These are phyloP conservation scores for Curvularia lunata DNA, from an alignment of 2,329 filamentous ascomycete genomes.

Conservation along the genomic window DNA sequence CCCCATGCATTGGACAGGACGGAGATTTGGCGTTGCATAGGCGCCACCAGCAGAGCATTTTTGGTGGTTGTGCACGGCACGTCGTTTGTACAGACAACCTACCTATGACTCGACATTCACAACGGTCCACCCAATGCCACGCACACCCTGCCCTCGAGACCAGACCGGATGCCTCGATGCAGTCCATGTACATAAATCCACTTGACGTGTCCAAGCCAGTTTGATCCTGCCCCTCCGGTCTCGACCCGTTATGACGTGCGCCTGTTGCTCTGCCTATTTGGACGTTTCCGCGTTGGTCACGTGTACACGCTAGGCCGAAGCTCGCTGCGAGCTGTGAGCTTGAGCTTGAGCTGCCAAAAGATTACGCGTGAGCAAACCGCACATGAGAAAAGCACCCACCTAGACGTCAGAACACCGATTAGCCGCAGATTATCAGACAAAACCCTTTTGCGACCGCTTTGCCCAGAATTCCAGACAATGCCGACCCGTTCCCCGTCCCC, in stretches of 20 bases:
- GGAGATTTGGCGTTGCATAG: not conserved
- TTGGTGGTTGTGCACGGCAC: not conserved
- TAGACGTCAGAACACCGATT: not conserved
- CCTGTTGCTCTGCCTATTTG: conserved; percentile 9
- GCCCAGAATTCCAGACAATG: conserved; percentile 12
- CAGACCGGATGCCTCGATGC: not conserved
- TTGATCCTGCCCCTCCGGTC: not conserved
- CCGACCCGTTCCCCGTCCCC: conserved; percentile 37
- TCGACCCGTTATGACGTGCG: not conserved
- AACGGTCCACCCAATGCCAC: conserved; percentile 1
- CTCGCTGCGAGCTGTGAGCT: conserved; percentile 3
- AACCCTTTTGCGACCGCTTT: not conserved
- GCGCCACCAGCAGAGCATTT: not conserved
- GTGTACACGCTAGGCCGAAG: conserved; percentile 19
- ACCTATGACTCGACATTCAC: not conserved
- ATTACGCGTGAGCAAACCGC: conserved; percentile 20
- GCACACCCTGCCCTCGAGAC: not conserved
- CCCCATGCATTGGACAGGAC: not conserved
- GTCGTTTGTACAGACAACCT: not conserved
- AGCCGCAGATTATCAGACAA: not conserved
- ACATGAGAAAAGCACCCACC: not conserved
- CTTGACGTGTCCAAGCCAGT: not conserved
- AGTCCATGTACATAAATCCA: not conserved
- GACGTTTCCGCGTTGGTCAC: conserved; percentile 16
- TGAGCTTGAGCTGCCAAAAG: conserved; percentile 12